Base-by-base conservation (phyloP, 2,329 filamentous ascomycete genomes). In the Claviceps maximensis region DNA sequence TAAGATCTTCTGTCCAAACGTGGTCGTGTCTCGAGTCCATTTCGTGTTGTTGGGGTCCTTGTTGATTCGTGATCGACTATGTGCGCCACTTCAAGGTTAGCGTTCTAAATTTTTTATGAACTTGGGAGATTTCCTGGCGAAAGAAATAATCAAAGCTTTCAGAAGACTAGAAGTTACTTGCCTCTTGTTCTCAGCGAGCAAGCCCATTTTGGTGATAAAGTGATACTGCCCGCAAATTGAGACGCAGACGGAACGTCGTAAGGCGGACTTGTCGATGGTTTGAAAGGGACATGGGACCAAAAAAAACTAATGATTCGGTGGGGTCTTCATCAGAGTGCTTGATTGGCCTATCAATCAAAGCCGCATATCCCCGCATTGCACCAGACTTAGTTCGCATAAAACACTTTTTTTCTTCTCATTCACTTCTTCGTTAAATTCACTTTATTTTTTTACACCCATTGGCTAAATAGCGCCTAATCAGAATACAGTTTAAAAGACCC, bases 21-120 rank as follows among this genome's bases (percentile, higher is more conserved):
- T 84, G 53, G 78, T 79, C 58, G 85, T 87, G 65, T 90, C 85
- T 62, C 84, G 83, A 53, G 85, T 83, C 93, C 93, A 98, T 76
- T 80, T 82, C 48, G 88, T 95, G 69, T 97, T 98, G 72, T 97
- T 96, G 8, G 93, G 93, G 70, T 98, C 93, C 66, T 86, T 78
- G 59, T 85, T 86, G 64, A 97, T 83, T 71, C 91, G 95, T 48
- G 76, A 61, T 51, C 68, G 67, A 51, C 69, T 70, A 21, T 47
- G 36, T 25, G 29, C 25, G 21, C 41, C n/a, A 19, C 15, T 31
- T 19, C 31, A 23, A 13, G 3, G 29, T 51, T 38, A 51, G 49
- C 40, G 2, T 7, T 25, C 25, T 25, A n/a, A n/a, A 25, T 13
- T 25, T 33, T 33, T 10, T 33, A 9, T 10, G 2, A 7, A 9